Conservation (phyloP, 2,329 filamentous ascomycete species). For the Aspergillus novoparasiticus region DNA sequence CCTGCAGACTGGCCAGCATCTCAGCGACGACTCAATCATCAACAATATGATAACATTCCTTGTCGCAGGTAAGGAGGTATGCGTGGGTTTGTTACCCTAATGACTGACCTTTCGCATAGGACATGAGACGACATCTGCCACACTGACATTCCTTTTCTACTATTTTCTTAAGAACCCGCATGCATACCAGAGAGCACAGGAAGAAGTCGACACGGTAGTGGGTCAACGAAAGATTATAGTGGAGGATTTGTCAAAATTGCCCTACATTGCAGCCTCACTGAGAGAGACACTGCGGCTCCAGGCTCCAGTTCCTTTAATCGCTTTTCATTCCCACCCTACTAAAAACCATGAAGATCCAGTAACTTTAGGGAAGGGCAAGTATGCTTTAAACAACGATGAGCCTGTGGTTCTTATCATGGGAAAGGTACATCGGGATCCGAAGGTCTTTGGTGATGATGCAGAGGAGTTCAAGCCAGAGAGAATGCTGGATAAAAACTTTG, state of each 20-base stretch:
- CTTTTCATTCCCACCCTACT: slow-evolving; percentile 51
- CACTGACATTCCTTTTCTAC: slow-evolving; percentile 68
- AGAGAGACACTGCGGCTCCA: slow-evolving; percentile 65
- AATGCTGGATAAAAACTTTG: slow-evolving; percentile 71
- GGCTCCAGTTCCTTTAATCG: slow-evolving; percentile 60
- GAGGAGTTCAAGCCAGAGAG: slow-evolving; percentile 69
- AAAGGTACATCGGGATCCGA: slow-evolving; percentile 63
- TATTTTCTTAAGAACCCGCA: slow-evolving; percentile 65
- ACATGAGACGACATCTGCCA: slow-evolving; percentile 72
- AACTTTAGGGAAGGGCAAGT: slow-evolving; percentile 63
- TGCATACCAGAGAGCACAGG: slow-evolving; percentile 62
- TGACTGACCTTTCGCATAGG: slow-evolving; percentile 34
- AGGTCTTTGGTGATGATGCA: slow-evolving; percentile 67
- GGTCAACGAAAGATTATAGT: slow-evolving; percentile 60
- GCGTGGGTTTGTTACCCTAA: background rate
- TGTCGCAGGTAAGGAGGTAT: slow-evolving; percentile 55
- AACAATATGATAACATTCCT: slow-evolving; percentile 75
- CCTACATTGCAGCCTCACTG: slow-evolving; percentile 53
- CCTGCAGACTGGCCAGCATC: slow-evolving; percentile 65
- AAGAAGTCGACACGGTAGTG: slow-evolving; percentile 68
- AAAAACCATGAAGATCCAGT: slow-evolving; percentile 45
- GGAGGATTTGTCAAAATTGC: slow-evolving; percentile 61
- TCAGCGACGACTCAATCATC: slow-evolving; percentile 65
- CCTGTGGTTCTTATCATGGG: slow-evolving; percentile 53
- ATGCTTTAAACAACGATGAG: slow-evolving; percentile 58